A percentile compares a stretch with the other conserved stretches of the same genome.
Conservation (phyloP, 208 protist species). For the Wallacemonas sp. region DNA sequence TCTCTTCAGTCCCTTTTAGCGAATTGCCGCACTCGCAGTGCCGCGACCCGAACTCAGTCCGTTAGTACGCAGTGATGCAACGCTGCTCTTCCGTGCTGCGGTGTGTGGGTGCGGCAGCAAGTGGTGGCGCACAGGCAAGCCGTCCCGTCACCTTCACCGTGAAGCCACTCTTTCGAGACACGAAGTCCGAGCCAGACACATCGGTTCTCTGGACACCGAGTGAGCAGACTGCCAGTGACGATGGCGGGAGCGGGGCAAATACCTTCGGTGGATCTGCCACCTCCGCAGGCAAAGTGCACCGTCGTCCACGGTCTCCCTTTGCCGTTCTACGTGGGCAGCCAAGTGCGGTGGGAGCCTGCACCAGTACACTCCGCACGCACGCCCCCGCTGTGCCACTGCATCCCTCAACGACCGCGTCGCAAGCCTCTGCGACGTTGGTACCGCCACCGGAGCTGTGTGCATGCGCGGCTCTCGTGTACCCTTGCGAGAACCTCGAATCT, state of each 20-base stretch:
- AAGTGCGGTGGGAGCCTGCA: slow-evolving; percentile 31
- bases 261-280: background rate
- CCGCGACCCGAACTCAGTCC: too few species aligned
- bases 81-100: background rate
- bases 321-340: slow-evolving; percentile 54
- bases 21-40: too few species aligned
- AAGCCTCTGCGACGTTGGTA: slow-evolving; percentile 1
- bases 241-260: background rate
- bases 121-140: background rate
- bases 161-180: slow-evolving; percentile 9
- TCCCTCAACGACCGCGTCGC: background rate
- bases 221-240: too few species aligned
- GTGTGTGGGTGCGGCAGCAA: background rate
- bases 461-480: slow-evolving; percentile 33
- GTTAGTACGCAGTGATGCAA: background rate
- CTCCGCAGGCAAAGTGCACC: slow-evolving; percentile 12
- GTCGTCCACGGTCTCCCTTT: slow-evolving; percentile 53
- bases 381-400: background rate
- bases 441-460: slow-evolving; percentile 24
- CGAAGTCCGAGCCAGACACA: slow-evolving; percentile 8
- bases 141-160: background rate
- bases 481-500: background rate
- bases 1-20: slow-evolving; percentile 17
- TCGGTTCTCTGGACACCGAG: background rate
- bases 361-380: slow-evolving; percentile 24